Evolutionary conservation across 208 protist species (phyloP), one percentile per base, ranked within the genome.

Genomic region (Trypanosoma theileri): DNA sequence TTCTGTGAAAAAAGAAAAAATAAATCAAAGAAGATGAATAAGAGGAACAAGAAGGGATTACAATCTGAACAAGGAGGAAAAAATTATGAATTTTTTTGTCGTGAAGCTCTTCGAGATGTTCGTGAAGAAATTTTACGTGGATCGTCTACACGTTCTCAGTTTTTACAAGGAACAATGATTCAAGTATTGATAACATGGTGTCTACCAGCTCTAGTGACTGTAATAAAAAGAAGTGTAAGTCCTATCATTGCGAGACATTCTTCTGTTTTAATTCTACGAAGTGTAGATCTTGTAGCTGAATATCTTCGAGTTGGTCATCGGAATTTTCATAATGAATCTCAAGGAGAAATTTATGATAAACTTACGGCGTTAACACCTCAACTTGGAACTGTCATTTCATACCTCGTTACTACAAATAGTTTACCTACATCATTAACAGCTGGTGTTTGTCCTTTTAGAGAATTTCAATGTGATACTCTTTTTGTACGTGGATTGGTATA

Each of bases 221-320:
- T 91, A 13, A 45, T 86, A n/a, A 71, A 84, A 55, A 74, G 77
- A 56, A 86, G 82, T n/a, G 80, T 90, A 14, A 88, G 86, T 65
- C 78, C 85, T 12, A 31, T 91, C n/a, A 81, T 94, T 17, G 80
- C 80, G 17, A 84, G 89, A 19, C 84, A 94, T 75, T 82, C 82
- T 44, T 71, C 82, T 28, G 65, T 86, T 19, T 68, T 94, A 50
- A 69, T 91, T 54, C 72, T 91, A 22, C 83, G 89, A 16, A 86
- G 79, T 52, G 54, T 88, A 19, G 84, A 82, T 24, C 67, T 91
- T 12, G 61, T 77, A 8, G 71, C 75, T 22, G 76, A 86, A 35
- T 81, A 35, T 17, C 59, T 76, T 17, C 46, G 70, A 28, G 31
- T 3, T 17, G 42, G 12, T n/a, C 19, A 22, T 48, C 50, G 22